A percentile compares a stretch with the other conserved stretches of the same genome.
Conservation (phyloP, 495 filamentous ascomycete genomes). For the Parachaetomium inaequale region DNA sequence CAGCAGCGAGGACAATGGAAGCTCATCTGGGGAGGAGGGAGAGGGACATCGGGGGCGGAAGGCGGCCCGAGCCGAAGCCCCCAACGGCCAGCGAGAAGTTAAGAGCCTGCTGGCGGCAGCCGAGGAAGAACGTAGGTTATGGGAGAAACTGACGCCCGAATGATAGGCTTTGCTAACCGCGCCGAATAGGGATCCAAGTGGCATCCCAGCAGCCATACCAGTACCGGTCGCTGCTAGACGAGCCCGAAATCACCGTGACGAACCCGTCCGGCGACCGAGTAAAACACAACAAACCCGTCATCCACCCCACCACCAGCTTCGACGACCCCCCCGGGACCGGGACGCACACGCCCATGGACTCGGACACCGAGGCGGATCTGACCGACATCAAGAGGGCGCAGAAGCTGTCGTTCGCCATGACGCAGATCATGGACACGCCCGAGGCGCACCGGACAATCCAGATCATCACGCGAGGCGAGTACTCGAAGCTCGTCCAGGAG, state of each 20-base stretch:
- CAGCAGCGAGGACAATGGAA: conserved; percentile 52
- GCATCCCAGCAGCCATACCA: conserved; percentile 39
- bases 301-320: conserved; percentile 80
- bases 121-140: conserved; percentile 71
- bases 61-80: conserved; percentile 33
- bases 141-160: background rate
- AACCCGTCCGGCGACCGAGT: conserved; percentile 56
- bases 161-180: conserved; percentile 18
- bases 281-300: conserved; percentile 54
- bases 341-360: conserved; percentile 72
- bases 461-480: conserved; percentile 87
- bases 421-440: conserved; percentile 70
- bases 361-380: conserved; percentile 81
- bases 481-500: conserved; percentile 62
- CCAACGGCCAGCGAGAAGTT: conserved; percentile 35
- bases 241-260: conserved; percentile 62
- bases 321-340: conserved; percentile 63
- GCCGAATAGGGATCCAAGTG: conserved; percentile 38
- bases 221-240: conserved; percentile 56
- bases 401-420: conserved; percentile 72
- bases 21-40: conserved; percentile 50
- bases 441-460: conserved; percentile 74
- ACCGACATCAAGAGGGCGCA: conserved; percentile 83
- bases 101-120: conserved; percentile 63
- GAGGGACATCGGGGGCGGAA: conserved; percentile 51